Evolutionary conservation across 1,284 basidiomycete genomes (phyloP).

Genomic region (Prillingera fragicola): DNA sequence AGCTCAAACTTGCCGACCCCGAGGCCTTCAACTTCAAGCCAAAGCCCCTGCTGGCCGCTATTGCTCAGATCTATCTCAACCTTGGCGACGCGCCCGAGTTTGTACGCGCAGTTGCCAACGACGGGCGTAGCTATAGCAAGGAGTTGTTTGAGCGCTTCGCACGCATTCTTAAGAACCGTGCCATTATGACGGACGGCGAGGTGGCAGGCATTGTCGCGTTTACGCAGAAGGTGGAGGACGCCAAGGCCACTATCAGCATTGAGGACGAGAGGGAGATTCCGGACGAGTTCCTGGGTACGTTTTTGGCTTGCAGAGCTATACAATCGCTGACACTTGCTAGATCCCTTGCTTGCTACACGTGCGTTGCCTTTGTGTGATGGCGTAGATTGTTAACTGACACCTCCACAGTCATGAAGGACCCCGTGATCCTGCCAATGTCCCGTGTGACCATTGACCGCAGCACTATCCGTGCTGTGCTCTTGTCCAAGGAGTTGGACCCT

Average conservation of each 20-base stretch:
- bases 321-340: slow-evolving; percentile 14
- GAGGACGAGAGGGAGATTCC: slow-evolving; percentile 90
- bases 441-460: slow-evolving; percentile 74
- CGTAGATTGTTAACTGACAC: slow-evolving; percentile 2
- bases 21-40: slow-evolving; percentile 90
- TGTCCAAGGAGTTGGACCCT: slow-evolving; percentile 85
- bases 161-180: slow-evolving; percentile 60
- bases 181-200: slow-evolving; percentile 75
- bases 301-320: slow-evolving; percentile 4
- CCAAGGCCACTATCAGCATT: slow-evolving; percentile 67
- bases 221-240: slow-evolving; percentile 76
- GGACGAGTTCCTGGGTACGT: slow-evolving; percentile 85
- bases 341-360: slow-evolving; percentile 34
- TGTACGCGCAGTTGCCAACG: slow-evolving; percentile 80
- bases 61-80: slow-evolving; percentile 89
- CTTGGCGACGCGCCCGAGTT: slow-evolving; percentile 75
- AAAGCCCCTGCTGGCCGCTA: slow-evolving; percentile 71
- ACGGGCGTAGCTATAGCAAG: slow-evolving; percentile 85
- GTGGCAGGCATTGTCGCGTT: slow-evolving; percentile 68
- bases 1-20: slow-evolving; percentile 78
- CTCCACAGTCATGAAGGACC: slow-evolving; percentile 85
- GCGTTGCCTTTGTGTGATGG: slow-evolving; percentile 2
- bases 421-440: slow-evolving; percentile 84
- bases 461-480: slow-evolving; percentile 90
- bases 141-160: slow-evolving; percentile 79